Evolutionary conservation across 148 eudicot genomes (phyloP).

Genomic region (Fallopia convolvulus): DNA sequence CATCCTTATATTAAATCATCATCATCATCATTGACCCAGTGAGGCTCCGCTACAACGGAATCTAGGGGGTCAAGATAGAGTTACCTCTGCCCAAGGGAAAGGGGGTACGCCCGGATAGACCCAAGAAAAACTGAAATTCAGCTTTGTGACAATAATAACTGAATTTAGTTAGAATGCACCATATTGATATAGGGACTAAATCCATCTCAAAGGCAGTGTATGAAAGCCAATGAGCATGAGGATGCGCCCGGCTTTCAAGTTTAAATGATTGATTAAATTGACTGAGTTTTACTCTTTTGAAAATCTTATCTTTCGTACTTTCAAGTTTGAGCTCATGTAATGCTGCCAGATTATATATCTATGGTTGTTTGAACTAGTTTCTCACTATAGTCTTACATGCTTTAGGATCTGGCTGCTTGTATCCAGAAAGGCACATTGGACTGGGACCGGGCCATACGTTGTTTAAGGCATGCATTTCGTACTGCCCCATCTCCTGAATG

Average conservation of each 20-base stretch:
- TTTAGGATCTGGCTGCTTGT: conserved; percentile 82
- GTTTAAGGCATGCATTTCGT: conserved; percentile 92
- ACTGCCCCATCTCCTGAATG: conserved; percentile 92
- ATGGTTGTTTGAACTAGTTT: not conserved
- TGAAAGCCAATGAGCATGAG: no score
- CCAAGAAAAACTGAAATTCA: no score
- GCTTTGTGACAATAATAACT: no score
- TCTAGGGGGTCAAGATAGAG: no score
- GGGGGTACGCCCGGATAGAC: no score
- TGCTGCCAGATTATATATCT: not conserved
- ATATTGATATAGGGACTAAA: no score
- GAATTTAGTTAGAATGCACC: no score
- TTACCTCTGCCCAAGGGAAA: no score
- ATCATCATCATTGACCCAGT: no score
- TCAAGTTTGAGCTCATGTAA: not conserved
- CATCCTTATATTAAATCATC: conserved; percentile 3
- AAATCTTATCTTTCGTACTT: not conserved
- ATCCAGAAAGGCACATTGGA: conserved; percentile 89
- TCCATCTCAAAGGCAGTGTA: no score
- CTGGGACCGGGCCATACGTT: conserved; percentile 96
- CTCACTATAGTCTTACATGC: not conserved
- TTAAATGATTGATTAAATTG: not conserved
- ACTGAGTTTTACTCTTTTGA: not conserved
- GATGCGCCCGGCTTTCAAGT: no score
- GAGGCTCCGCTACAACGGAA: no score